Evolutionary conservation across 148 eudicot species (phyloP).

Genomic region (Cornus suecica): DNA sequence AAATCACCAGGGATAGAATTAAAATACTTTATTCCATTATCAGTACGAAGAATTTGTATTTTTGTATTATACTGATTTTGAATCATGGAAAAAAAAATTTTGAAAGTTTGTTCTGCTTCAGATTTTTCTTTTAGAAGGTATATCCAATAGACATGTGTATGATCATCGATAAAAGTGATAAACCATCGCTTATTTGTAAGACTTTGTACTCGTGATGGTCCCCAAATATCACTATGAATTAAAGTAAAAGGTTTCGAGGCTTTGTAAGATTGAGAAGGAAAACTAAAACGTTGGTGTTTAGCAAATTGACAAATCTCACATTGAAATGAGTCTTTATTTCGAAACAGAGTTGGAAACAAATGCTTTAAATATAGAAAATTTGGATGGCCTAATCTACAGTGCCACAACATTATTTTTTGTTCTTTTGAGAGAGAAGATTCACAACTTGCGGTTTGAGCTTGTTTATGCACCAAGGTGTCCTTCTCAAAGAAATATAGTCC

Average conservation of each 20-base stretch:
- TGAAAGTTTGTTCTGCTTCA: not conserved
- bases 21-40: slow-evolving; percentile 2
- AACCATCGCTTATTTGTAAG: not conserved
- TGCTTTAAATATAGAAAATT: no score
- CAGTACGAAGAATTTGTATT: not conserved
- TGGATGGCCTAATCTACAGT: no score
- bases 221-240: not conserved
- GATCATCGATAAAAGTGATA: not conserved
- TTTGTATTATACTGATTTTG: not conserved
- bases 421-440: no score
- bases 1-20: not conserved
- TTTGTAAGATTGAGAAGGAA: not conserved
- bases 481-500: not conserved
- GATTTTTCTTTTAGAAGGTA: no score
- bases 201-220: not conserved
- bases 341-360: no score
- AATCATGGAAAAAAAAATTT: not conserved
- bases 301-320: not conserved
- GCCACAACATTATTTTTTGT: not conserved
- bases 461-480: not conserved
- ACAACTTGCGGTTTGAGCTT: not conserved
- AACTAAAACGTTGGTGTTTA: not conserved
- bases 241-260: not conserved
- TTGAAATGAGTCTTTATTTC: no score
- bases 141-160: not conserved